phyloP scores from a whole-genome alignment of 1,139 yeast genomes.

The Casaregolazyma suthepensis region DNA sequence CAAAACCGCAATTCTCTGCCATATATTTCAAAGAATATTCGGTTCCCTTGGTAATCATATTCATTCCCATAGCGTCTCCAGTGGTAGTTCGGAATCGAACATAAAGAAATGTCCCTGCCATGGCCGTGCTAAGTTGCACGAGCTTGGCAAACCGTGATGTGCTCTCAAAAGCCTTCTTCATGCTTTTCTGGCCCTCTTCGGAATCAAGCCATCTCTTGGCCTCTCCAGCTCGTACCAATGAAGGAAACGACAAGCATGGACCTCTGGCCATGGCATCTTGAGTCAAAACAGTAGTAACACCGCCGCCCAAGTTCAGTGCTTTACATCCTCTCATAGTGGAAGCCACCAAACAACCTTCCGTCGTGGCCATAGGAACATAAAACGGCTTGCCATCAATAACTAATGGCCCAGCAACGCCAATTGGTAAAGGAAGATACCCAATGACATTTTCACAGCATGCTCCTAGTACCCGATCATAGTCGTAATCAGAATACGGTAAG shows the following conservation, averaged over 20 bases:
- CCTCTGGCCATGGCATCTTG: constrained; percentile 99
- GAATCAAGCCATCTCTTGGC: constrained; percentile 95
- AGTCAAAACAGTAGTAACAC: constrained; percentile 84
- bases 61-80: constrained; percentile 99
- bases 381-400: constrained; percentile 79
- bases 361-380: constrained; percentile 98
- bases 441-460: constrained; percentile 99
- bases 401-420: constrained; percentile 97
- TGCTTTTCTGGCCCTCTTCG: constrained; percentile 76
- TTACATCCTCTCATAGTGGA: constrained; percentile 99
- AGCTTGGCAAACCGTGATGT: constrained; percentile 96
- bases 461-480: constrained; percentile 93
- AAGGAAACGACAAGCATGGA: constrained; percentile 88
- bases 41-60: constrained; percentile 98
- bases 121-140: constrained; percentile 82
- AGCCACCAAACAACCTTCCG: constrained; percentile 98
- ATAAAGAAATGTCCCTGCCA: constrained; percentile 88
- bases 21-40: constrained; percentile 78
- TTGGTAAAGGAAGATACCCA: constrained; percentile 93
- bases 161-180: constrained; percentile 89
- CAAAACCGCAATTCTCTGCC: constrained; percentile 87
- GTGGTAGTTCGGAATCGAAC: constrained; percentile 95
- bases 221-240: constrained; percentile 82
- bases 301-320: constrained; percentile 96
- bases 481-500: constrained; percentile 77